Conservation (phyloP, 2,329 filamentous ascomycete genomes). For the Stachybotrys echinatus region DNA sequence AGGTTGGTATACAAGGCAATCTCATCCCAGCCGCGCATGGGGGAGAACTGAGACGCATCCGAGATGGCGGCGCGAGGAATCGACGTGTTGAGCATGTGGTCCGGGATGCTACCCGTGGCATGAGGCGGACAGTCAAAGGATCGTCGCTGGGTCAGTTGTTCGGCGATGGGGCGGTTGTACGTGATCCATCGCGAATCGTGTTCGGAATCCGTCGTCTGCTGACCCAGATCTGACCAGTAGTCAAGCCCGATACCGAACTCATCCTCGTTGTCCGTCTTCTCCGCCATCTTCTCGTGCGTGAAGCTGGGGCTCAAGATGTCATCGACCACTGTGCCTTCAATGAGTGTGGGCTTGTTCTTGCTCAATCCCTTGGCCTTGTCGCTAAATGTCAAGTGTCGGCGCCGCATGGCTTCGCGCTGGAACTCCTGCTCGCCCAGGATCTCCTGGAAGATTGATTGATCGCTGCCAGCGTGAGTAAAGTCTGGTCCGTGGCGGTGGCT, state of each 20-base stretch:
- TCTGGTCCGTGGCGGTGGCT: conserved; percentile 7
- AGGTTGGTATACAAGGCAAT: conserved; percentile 21
- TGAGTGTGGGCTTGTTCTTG: conserved; percentile 9
- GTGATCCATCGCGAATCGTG: conserved; percentile 17
- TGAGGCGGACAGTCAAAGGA: conserved; percentile 16
- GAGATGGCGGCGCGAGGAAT: conserved; percentile 5
- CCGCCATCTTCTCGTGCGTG: conserved; percentile 14
- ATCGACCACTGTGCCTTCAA: conserved; percentile 9
- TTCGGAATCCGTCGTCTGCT: conserved; percentile 17
- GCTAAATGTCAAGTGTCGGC: conserved; percentile 15
- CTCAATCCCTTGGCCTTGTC: conserved; percentile 13
- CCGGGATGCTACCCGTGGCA: conserved; percentile 1
- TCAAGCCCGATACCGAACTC: conserved; percentile 21
- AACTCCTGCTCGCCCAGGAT: conserved; percentile 23
- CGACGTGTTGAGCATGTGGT: conserved; percentile 4
- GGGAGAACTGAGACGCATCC: conserved; percentile 4
- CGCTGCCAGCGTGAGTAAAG: conserved; percentile 16
- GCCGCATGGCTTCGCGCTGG: conserved; percentile 21
- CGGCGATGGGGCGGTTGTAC: conserved; percentile 10
- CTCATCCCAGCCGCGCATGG: conserved; percentile 13
- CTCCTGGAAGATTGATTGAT: conserved; percentile 22
- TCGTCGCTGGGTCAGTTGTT: conserved; percentile 13
- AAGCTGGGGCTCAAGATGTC: conserved; percentile 18
- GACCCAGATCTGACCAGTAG: conserved; percentile 18
- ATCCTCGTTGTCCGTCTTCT: conserved; percentile 11